These are phyloP conservation scores for Fusarium hainanense DNA, from an alignment of 2,329 filamentous ascomycete species.

Conservation along the genomic window DNA sequence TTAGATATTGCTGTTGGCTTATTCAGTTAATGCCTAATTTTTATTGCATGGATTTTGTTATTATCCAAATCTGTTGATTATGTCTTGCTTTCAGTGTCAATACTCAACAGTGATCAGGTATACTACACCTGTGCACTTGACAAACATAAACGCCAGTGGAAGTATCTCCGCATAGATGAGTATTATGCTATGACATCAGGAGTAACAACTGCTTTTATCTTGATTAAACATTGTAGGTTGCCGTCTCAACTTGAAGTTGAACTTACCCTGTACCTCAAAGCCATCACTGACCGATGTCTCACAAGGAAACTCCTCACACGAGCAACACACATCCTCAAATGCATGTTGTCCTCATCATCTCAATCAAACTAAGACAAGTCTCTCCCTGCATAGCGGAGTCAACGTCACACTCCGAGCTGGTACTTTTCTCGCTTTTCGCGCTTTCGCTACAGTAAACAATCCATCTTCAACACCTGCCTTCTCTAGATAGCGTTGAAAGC, in stretches of 20 bases:
- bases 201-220: background rate
- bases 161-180: background rate
- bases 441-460: background rate
- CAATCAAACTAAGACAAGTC: constrained; percentile 9
- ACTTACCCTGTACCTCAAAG: constrained; percentile 7
- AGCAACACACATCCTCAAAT: background rate
- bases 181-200: background rate
- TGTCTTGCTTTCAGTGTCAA: background rate
- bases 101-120: background rate
- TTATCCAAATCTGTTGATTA: no score
- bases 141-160: background rate
- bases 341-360: background rate
- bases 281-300: constrained; percentile 11
- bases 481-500: background rate
- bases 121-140: background rate
- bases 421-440: constrained; percentile 1
- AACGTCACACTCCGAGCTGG: background rate
- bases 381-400: background rate
- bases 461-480: background rate
- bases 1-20: background rate
- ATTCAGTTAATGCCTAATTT: constrained; percentile 29
- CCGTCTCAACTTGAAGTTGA: background rate
- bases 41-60: background rate
- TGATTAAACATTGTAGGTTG: background rate
- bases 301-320: background rate